Percentiles rank a stretch among this genome's conserved stretches.
Evolutionary conservation across 805 yeast species (phyloP).

Genomic region (Saccharomycopsis fodiens): DNA sequence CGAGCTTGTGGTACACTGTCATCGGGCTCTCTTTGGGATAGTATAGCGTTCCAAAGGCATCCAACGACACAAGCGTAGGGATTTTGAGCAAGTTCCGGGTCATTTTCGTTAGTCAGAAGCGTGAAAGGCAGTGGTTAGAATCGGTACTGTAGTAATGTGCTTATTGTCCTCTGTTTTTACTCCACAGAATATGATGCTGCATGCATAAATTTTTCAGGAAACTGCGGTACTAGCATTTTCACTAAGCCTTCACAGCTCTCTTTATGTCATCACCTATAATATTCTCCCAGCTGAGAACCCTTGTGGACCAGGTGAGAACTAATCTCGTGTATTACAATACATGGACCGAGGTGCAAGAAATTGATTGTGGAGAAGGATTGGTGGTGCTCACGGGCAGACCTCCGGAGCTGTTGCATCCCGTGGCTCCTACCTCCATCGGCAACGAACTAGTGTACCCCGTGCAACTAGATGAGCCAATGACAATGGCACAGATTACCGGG

Average conservation of each 20-base stretch:
- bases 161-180: no score
- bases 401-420: slow-evolving; percentile 13
- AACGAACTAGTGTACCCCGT: slow-evolving; percentile 6
- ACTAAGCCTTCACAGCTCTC: no score
- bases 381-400: slow-evolving; percentile 5
- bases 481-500: slow-evolving; percentile 1
- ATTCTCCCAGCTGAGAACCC: no score
- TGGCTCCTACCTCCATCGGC: neutral
- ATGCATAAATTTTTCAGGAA: no score
- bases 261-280: no score
- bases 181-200: no score
- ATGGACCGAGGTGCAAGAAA: neutral
- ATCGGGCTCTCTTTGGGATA: slow-evolving; percentile 47
- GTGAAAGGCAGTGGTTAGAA: no score
- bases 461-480: neutral
- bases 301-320: neutral
- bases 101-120: no score
- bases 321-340: slow-evolving; percentile 5
- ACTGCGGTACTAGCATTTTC: no score
- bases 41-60: slow-evolving; percentile 62
- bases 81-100: neutral
- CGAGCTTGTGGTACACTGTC: slow-evolving; percentile 45
- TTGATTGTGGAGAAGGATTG: neutral
- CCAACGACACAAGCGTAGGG: slow-evolving; percentile 51
- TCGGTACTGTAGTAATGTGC: no score